Base-by-base conservation (phyloP, 2,329 filamentous ascomycete genomes). In the Fusarium sp. region DNA sequence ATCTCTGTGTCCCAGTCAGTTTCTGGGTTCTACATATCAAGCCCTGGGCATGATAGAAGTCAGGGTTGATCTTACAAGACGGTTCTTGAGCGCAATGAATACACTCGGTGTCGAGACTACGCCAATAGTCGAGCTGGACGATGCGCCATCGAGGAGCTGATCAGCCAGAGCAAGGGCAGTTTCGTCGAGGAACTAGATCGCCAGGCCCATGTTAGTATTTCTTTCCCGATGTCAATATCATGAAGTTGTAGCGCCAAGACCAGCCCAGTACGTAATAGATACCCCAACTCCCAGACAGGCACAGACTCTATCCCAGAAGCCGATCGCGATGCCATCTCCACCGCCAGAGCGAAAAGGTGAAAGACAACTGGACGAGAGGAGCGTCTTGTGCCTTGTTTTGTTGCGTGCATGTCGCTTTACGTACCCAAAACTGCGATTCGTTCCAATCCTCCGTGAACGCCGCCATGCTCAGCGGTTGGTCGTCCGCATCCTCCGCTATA, bases 381-480 rank as follows among this genome's bases (percentile, higher is more conserved):
- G n/a, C 33, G 10, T 20, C 20, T 46, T 39, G 41, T 58, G 38
- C 41, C 41, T 49, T 67, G 56, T 52, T 60, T 62, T 69, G 54
- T 55, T 67, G 55, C 49, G n/a, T 52, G 38, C 56, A 52, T 13
- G 29, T 39, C 25, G 36, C 59, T 54, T 65, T 68, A 78, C 85
- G 42, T 84, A 93, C 91, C 93, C 93, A 96, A 77, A 96, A 96
- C 81, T 95, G 93, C 69, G 89, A 92, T 77, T 92, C 88, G 77
- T 95, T 93, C 93, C 93, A 96, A 80, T 95, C 91, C 81, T 95
- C 93, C 3, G 86, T 85, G 76, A 95, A 96, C 3, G 87, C 84
- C 35, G 92, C 89, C 88, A 95, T 95, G 20, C 83, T 84, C 60
- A 88, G 69, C 42, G 80, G 79, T 36, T 71, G 62, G 33, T 86